Evolutionary conservation across 2,329 filamentous ascomycete genomes (phyloP), one percentile per base, ranked within the genome.

Genomic region (Colletotrichum sp.): DNA sequence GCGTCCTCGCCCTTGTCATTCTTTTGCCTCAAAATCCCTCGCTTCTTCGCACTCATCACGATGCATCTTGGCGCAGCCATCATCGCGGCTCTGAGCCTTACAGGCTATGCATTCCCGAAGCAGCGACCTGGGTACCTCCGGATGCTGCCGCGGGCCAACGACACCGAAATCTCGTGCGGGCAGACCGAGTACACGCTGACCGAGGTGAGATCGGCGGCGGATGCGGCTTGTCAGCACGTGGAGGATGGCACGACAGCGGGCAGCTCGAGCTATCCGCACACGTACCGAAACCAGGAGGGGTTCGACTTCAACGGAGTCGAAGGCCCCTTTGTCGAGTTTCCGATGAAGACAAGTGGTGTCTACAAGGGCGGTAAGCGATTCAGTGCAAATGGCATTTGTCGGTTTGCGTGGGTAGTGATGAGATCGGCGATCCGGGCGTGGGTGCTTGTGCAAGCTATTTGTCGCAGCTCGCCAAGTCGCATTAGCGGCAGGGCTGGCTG

Each of bases 261-360:
- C 77, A 81, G 82, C 71, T 80, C 77, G 16, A 72, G 30, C 48
- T 92, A 93, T 81, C 91, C 91, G 0, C 91, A 93, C 81, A 83
- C 83, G 44, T 93, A 91, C 84, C 89, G 92, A 82, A 90, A 93
- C 85, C 89, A 89, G 79, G 92, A 93, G 80, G 91, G 90, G 22
- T 93, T 94, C 81, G 83, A 86, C 55, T 93, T 94, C 81, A 74
- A 79, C n/a, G 78, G 86, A 3, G 88, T 92, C 7, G 77, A 81
- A 5, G 90, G 90, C 0, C 90, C 91, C 0, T 94, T 91, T 81
- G 89, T 92, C 76, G 92, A 94, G 82, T 94, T 93, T 82, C 92
- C 92, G 2, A 86, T 94, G 69, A 78, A 90, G 80, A 84, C 82
- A 16, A 88, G 86, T 15, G 88, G 87, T 24, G 79, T 88, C 3